Base-by-base conservation (phyloP, 306 rosid genomes). In the Dryas alaskensis region DNA sequence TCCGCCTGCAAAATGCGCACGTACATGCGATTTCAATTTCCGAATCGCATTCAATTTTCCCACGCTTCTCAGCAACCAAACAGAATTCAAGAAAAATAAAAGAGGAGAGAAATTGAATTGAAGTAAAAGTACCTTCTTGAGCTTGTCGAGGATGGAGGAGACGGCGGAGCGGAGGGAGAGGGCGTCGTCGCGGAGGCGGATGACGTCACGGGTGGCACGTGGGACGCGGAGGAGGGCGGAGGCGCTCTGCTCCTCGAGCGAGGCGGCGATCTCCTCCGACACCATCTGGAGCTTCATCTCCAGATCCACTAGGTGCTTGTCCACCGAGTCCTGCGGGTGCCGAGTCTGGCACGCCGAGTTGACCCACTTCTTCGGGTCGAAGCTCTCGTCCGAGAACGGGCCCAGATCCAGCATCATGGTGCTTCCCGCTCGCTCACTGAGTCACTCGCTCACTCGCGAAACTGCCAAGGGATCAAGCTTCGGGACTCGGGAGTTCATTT, bases 201-300 rank as follows among this genome's bases (percentile, higher is more conserved):
- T 77, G 70, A 92, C 92, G 27, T 95, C 99, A 2, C 98, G 99
- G 13, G 95, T 88, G 76, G 98, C 90, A 6, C 99, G 97, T 2
- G 99, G 99, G 0, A 95, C 91, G 25, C 97, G 98, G 74, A 95
- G 99, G 72, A 92, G 96, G 14, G 97, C 81, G 69, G 91, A 84
- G 76, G 98, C 70, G 79, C 99, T 92, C 81, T 92, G 96, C 46
- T 95, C 99, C 84, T 95, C 97, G 37, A 92, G 97, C 7, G 98
- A 90, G 8, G 97, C 93, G 37, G 92, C 88, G 80, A 95, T 92
- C 87, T 95, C 96, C 78, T 95, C 98, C 31, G 97, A 95, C 11
- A 82, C 79, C 96, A 95, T 92, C 83, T 95, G 99, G 73, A 95
- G 95, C 84, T 87, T 95, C 98, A 92, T 90, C 69, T 95, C 99